Base-by-base conservation (phyloP, 371 early-diverging fungal genomes). In the Apophysomyces variabilis region DNA sequence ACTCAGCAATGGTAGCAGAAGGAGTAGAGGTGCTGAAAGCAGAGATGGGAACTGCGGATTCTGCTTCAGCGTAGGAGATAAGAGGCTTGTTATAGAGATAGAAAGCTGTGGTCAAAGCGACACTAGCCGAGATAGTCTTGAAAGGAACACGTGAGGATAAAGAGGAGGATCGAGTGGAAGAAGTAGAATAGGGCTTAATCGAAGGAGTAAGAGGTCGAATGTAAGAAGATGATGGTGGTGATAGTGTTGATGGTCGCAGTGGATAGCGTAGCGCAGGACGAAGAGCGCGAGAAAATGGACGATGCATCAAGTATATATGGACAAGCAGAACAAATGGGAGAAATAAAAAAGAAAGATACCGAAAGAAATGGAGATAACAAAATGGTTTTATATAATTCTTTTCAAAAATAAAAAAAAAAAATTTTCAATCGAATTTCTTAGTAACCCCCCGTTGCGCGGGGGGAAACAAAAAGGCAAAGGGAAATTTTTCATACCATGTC, bases 21-120 rank as follows among this genome's bases (percentile, higher is more conserved):
- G 77, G 71, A 4, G 71, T 67, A 8, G 77, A 65, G 35, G 43
- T 62, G 37, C 69, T 76, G 36, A 70, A 77, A 9, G 80, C 75
- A n/a, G 77, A 72, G 13, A 77, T 43, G 41, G 71, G 72, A 38
- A 60, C 58, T 47, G 61, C 39, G 12, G 68, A 7, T 45, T 61
- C 68, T 2, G 66, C 66, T 57, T 68, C 68, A 59, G 68, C 64
- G 18, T 63, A 38, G n/a, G 60, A 44, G 26, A 46, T 59, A 43
- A 46, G 32, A 46, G 50, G 43, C 16, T 54, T 50, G 64, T 43
- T 56, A 45, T 65, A 69, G 41, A 65, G 41, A 32, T 67, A 62
- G 43, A 57, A 61, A 6, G 67, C 65, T 5, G 71, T 61, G 36
- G 70, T 62, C 60, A 67, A 64, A 14, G 67, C 68, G 14, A 66